phyloP scores from a whole-genome alignment of 169 alveolate species.

The Cryptosporidium xiaoi region DNA sequence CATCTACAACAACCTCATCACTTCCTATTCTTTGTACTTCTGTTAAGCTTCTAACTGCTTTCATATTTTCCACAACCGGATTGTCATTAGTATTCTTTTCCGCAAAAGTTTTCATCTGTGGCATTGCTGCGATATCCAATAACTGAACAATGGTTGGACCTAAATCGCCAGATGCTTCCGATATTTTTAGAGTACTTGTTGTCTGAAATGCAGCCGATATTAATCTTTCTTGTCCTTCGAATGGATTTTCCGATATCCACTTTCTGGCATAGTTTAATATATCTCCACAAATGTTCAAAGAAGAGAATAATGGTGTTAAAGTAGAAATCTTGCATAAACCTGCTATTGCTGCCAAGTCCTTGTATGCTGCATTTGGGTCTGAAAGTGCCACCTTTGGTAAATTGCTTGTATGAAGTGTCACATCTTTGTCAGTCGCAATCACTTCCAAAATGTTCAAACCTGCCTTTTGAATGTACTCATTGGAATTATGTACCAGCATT shows the following conservation, averaged over 20 bases:
- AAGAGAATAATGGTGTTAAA: constrained; percentile 44
- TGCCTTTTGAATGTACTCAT: constrained; percentile 84
- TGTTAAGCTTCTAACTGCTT: constrained; percentile 50
- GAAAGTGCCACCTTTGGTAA: constrained; percentile 82
- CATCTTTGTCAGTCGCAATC: constrained; percentile 89
- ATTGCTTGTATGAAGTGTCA: constrained; percentile 83
- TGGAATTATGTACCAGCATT: constrained; percentile 88
- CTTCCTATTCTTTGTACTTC: constrained; percentile 49
- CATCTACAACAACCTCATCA: constrained; percentile 32
- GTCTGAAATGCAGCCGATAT: constrained; percentile 72
- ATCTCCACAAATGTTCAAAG: constrained; percentile 49
- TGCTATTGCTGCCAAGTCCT: constrained; percentile 89
- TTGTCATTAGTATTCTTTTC: constrained; percentile 59
- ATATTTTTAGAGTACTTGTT: constrained; percentile 23
- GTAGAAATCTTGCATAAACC: constrained; percentile 85
- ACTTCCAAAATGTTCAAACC: constrained; percentile 87
- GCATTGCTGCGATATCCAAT: constrained; percentile 42
- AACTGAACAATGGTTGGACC: constrained; percentile 67
- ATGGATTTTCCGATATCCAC: constrained; percentile 72
- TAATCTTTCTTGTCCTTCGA: constrained; percentile 58
- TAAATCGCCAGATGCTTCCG: constrained; percentile 51
- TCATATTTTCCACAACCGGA: constrained; percentile 72
- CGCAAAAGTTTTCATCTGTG: constrained; percentile 68
- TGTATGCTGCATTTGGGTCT: constrained; percentile 86
- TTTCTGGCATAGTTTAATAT: constrained; percentile 47